A percentile compares a stretch with the other conserved stretches of the same genome.
phyloP scores from a whole-genome alignment of 352 stramenopile species.

The Bremia lactucae region DNA sequence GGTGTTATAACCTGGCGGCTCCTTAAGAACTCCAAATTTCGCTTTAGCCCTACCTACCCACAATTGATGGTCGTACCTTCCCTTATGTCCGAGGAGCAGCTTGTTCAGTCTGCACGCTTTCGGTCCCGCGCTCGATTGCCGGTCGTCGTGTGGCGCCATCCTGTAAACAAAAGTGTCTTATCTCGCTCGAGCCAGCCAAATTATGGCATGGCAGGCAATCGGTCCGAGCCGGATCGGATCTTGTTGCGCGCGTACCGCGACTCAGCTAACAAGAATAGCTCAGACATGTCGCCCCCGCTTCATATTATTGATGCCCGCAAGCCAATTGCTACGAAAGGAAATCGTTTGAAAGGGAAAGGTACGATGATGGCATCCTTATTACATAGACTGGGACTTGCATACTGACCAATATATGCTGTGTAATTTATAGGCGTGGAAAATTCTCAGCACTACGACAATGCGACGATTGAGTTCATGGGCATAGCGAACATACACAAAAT shows the following conservation, averaged over 20 bases:
- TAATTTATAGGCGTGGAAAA: conserved; percentile 89
- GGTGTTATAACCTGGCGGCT: conserved; percentile 65
- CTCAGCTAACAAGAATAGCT: conserved; percentile 66
- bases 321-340: conserved; percentile 70
- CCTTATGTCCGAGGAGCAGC: conserved; percentile 87
- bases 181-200: conserved; percentile 92
- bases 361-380: neutral
- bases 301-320: conserved; percentile 83
- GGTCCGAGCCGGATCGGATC: conserved; percentile 87
- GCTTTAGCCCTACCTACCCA: conserved; percentile 91
- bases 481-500: conserved; percentile 99
- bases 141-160: conserved; percentile 88
- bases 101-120: conserved; percentile 85
- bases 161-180: conserved; percentile 88
- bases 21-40: conserved; percentile 86
- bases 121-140: conserved; percentile 88
- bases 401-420: too few species aligned
- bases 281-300: conserved; percentile 50
- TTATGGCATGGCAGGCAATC: conserved; percentile 93
- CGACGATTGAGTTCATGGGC: conserved; percentile 94
- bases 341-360: conserved; percentile 78
- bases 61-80: conserved; percentile 90
- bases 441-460: conserved; percentile 92
- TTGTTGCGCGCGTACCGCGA: conserved; percentile 82
- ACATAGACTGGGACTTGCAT: neutral